Evolutionary conservation across 805 yeast genomes (phyloP).

Genomic region (Scheffersomyces lignosus): DNA sequence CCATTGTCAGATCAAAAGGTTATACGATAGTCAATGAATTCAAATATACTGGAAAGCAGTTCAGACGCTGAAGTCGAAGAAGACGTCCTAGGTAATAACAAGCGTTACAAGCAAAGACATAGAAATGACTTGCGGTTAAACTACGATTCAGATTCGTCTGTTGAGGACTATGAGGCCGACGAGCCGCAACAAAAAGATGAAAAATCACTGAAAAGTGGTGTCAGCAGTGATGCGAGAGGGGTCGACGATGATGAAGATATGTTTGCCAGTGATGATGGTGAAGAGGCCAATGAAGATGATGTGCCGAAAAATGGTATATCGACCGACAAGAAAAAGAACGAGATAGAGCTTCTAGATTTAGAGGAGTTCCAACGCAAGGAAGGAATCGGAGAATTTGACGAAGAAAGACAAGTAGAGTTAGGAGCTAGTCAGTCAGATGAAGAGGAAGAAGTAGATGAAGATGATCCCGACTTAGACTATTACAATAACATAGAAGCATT

Average conservation of each 20-base stretch:
- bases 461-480: conserved; percentile 15
- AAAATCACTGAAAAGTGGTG: too few species aligned
- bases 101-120: conserved; percentile 12
- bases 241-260: conserved; percentile 29
- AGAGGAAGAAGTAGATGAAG: conserved; percentile 11
- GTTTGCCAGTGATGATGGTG: conserved; percentile 34
- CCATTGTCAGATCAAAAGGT: too few species aligned
- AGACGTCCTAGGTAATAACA: conserved; percentile 11
- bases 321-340: conserved; percentile 6
- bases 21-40: too few species aligned
- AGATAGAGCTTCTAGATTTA: conserved; percentile 31
- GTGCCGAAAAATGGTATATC: conserved; percentile 18
- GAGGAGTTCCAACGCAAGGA: conserved; percentile 31
- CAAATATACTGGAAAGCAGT: too few species aligned
- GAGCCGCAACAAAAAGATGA: conserved; percentile 13
- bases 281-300: conserved; percentile 8
- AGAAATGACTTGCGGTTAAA: conserved; percentile 16
- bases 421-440: conserved; percentile 8
- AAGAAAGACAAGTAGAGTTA: conserved; percentile 20
- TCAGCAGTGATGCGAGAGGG: too few species aligned
- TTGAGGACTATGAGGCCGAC: conserved; percentile 12
- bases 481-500: conserved; percentile 28
- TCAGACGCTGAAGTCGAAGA: conserved; percentile 5
- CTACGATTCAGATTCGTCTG: conserved; percentile 28
- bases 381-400: conserved; percentile 21